These are phyloP conservation scores for Smallanthus sonchifolius DNA, from an alignment of 129 eudicot species.

Conservation along the genomic window DNA sequence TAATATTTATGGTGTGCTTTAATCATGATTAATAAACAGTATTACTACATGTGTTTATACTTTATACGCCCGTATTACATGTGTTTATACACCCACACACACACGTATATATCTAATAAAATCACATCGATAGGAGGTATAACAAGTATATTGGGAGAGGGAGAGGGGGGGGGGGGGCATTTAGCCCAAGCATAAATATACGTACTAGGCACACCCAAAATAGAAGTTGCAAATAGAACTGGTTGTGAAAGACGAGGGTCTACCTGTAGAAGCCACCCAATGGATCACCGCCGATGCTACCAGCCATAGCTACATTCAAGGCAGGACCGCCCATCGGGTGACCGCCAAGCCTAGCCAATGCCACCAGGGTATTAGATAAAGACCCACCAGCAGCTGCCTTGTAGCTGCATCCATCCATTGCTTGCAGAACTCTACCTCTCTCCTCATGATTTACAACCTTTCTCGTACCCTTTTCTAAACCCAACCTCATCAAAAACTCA, in stretches of 20 bases:
- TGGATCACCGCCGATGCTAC: constrained; percentile 95
- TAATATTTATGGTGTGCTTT: too few relatives aligned
- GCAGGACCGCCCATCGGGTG: constrained; percentile 63
- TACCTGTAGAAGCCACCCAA: constrained; percentile 95
- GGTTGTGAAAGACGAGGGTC: not conserved
- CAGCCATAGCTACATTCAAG: constrained; percentile 83
- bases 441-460: constrained; percentile 91
- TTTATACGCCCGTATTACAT: too few relatives aligned
- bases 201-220: not conserved
- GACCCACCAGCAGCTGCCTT: constrained; percentile 99
- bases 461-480: constrained; percentile 88
- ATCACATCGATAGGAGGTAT: too few relatives aligned
- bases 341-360: constrained; percentile 95
- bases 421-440: constrained; percentile 82
- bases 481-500: constrained; percentile 62
- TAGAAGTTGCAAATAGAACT: not conserved
- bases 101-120: too few relatives aligned
- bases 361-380: constrained; percentile 91
- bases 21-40: not conserved
- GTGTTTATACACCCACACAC: too few relatives aligned
- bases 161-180: too few relatives aligned
- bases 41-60: too few relatives aligned
- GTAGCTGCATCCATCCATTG: constrained; percentile 98
- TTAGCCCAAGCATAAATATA: not conserved
- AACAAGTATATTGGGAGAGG: too few relatives aligned